Conservation (phyloP, 108 stramenopile genomes). For the Chaetoceros tenuissimus region DNA sequence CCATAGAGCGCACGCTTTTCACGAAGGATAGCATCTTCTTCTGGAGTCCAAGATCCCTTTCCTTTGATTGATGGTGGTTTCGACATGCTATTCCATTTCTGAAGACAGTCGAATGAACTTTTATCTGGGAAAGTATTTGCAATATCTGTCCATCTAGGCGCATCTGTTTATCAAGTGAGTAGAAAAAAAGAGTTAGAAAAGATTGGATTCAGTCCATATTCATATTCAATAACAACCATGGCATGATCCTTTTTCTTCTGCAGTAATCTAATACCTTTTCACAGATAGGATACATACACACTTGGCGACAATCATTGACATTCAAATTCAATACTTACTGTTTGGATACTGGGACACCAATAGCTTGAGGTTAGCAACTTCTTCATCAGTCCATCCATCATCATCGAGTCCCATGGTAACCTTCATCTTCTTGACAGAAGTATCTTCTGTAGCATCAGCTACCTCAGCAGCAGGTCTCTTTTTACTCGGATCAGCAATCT, state of each 20-base stretch:
- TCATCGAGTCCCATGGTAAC: background rate
- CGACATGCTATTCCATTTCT: constrained; percentile 62
- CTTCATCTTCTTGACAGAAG: background rate
- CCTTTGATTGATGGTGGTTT: constrained; percentile 68
- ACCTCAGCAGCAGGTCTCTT: background rate
- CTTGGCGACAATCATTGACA: constrained; percentile 1
- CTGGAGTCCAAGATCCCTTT: constrained; percentile 77
- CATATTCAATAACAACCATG: background rate
- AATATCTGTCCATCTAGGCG: constrained; percentile 72
- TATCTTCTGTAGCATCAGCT: constrained; percentile 4
- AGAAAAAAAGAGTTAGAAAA: background rate
- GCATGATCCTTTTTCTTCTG: background rate
- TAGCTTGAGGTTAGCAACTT: constrained; percentile 46
- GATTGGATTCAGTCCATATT: background rate
- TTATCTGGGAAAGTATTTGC: constrained; percentile 50
- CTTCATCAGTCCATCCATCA: constrained; percentile 40
- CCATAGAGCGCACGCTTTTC: constrained; percentile 55
- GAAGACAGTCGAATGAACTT: constrained; percentile 68
- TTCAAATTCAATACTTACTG: constrained; percentile 26
- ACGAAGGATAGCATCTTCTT: constrained; percentile 61
- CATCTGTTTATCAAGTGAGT: constrained; percentile 12
- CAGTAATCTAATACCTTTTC: background rate
- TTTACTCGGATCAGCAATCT: background rate
- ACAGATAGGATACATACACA: too few relatives aligned
- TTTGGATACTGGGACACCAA: constrained; percentile 57